phyloP scores from a whole-genome alignment of 306 rosid genomes.

The Hippophae gyantsensis region DNA sequence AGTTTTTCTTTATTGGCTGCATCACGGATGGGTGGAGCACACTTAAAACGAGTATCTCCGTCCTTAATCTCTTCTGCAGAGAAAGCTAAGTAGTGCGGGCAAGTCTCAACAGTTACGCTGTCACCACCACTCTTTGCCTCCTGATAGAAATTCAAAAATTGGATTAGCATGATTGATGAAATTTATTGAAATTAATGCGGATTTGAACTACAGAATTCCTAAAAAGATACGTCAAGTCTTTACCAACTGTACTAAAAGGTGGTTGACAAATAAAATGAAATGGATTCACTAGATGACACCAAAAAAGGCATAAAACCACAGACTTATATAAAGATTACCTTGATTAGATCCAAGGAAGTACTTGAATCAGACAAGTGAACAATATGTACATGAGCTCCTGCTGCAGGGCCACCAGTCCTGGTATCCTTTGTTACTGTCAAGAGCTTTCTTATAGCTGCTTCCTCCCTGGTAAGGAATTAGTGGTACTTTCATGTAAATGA shows the following conservation, averaged over 20 bases:
- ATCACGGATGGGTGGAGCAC: slow-evolving; percentile 89
- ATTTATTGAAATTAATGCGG: background rate
- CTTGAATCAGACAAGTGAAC: slow-evolving; percentile 93
- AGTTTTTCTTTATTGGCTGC: slow-evolving; percentile 63
- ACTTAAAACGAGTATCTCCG: slow-evolving; percentile 84
- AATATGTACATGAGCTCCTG: slow-evolving; percentile 92
- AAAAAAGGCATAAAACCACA: background rate
- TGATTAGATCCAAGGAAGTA: slow-evolving; percentile 67
- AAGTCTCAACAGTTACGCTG: slow-evolving; percentile 79
- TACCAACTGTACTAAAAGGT: too few relatives aligned
- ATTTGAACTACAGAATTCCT: too few relatives aligned
- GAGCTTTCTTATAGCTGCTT: slow-evolving; percentile 75
- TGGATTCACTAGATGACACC: too few relatives aligned
- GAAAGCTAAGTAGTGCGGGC: slow-evolving; percentile 86
- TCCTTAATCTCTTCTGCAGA: slow-evolving; percentile 64
- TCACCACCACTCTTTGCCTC: slow-evolving; percentile 73
- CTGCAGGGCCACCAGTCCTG: slow-evolving; percentile 54
- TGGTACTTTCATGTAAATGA: slow-evolving; percentile 1
- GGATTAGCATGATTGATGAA: background rate
- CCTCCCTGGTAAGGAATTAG: slow-evolving; percentile 57
- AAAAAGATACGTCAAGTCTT: too few relatives aligned
- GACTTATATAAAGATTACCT: slow-evolving; percentile 30
- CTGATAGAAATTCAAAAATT: slow-evolving; percentile 25
- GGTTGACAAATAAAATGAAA: too few relatives aligned
- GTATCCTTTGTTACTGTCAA: slow-evolving; percentile 67